phyloP scores from a whole-genome alignment of 2,329 filamentous ascomycete genomes.

The Scleromitrula shiraiana region DNA sequence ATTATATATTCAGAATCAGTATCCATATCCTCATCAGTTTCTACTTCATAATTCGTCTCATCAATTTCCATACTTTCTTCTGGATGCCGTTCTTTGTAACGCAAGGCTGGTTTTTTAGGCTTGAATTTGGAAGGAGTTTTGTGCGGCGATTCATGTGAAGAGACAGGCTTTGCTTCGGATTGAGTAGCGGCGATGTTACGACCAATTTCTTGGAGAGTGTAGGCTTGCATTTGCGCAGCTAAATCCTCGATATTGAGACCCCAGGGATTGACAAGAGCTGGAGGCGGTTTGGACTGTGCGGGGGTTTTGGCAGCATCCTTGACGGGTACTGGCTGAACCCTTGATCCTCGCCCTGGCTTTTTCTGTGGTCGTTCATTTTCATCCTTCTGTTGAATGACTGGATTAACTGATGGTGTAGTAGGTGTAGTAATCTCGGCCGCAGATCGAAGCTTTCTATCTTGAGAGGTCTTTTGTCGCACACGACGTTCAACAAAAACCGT shows the following conservation, averaged over 20 bases:
- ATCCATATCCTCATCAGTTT: constrained; percentile 36
- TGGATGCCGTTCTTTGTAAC: constrained; percentile 50
- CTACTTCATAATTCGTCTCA: constrained; percentile 29
- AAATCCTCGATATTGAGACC: constrained; percentile 35
- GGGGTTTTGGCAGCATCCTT: background rate
- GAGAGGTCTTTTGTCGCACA: constrained; percentile 26
- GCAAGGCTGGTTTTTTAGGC: constrained; percentile 46
- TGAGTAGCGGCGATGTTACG: constrained; percentile 22
- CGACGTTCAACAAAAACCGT: constrained; percentile 50
- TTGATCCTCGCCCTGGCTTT: constrained; percentile 21
- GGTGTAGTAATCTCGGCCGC: background rate
- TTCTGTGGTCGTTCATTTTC: constrained; percentile 17
- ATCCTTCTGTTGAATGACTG: background rate
- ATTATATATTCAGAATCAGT: constrained; percentile 53
- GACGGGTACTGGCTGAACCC: constrained; percentile 7
- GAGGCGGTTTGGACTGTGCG: constrained; percentile 8
- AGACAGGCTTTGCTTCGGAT: constrained; percentile 10
- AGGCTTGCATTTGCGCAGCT: constrained; percentile 48
- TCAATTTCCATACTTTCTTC: constrained; percentile 26
- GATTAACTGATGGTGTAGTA: background rate
- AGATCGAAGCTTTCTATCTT: background rate
- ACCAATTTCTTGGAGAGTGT: constrained; percentile 50
- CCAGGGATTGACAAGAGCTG: constrained; percentile 32
- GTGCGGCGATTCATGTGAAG: constrained; percentile 5
- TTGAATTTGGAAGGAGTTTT: constrained; percentile 37